Evolutionary conservation across 148 eudicot genomes (phyloP), one percentile per base, ranked within the genome.

Genomic region (Vaccinium myrtillus): DNA sequence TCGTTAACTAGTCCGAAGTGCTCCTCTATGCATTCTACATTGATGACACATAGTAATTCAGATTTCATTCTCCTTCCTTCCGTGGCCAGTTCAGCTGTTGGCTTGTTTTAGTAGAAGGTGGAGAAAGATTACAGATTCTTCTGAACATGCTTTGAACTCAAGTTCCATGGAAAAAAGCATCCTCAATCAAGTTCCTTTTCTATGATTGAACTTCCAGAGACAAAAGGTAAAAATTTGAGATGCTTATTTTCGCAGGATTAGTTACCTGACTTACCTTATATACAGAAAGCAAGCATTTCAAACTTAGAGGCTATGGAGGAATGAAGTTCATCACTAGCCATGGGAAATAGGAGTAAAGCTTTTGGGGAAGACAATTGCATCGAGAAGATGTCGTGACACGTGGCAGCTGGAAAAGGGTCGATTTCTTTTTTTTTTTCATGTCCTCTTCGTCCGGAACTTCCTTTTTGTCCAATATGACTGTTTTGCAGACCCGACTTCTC

Each of bases 311-410:
- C 87, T 15, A 87, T 83, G 32, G 87, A 85, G 63, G n/a, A 39
- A 83, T 93, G 95, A 80, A 93, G 93, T 65, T 91, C 93, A 80
- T 93, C 91, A 76, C 95, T 86, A 65, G 95, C 93, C 95, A 89
- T 75, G 23, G 94, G 95, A 82, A 54, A 91, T 19, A 92, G 19
- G 65, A 91, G 86, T n/a, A 91, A 91, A 83, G 83, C 88, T 91
- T 80, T 83, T 88, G 86, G 43, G 5, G 43, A 39, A 39, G 43
- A 39, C 43, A 39, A 39, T 39, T 39, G 5, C 43, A 39, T 39
- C 43, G 43, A 39, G 43, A 39, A 39, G 43, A 39, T 39, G 43
- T 39, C 43, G 1, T 2, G 43, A 39, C 3, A 39, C 43, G 43
- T 39, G 43, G 43, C 43, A 39, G 43, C 43, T 39, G 43, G 5